These are phyloP conservation scores for Salix koriyanagi DNA, from an alignment of 345 rosid species.

Conservation along the genomic window DNA sequence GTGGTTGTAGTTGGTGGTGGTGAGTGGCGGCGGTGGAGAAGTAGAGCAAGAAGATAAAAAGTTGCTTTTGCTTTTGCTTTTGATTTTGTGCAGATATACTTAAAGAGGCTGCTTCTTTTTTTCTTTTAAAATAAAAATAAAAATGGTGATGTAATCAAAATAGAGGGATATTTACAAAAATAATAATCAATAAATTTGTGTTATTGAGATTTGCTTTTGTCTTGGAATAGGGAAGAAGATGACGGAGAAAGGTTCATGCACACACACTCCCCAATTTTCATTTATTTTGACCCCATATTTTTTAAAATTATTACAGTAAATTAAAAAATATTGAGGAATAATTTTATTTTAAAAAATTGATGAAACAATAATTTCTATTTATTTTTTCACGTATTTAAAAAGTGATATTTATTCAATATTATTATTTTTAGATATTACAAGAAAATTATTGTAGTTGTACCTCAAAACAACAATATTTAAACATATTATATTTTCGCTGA, in stretches of 20 bases:
- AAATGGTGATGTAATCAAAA: not conserved
- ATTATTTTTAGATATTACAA: too few species aligned
- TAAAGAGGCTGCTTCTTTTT: not conserved
- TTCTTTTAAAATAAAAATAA: not conserved
- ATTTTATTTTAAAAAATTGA: too few species aligned
- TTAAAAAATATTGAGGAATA: too few species aligned
- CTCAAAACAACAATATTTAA: too few species aligned
- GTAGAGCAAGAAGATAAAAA: not conserved
- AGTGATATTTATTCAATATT: too few species aligned
- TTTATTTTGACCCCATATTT: not conserved
- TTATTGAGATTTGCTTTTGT: not conserved
- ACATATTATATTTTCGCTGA: too few species aligned
- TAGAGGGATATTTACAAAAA: not conserved
- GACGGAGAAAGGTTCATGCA: slow-evolving; percentile 32
- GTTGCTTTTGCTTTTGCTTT: not conserved
- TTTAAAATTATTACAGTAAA: too few species aligned
- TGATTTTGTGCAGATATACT: not conserved
- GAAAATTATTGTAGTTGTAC: too few species aligned
- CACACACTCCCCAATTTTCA: slow-evolving; percentile 22
- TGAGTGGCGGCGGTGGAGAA: not conserved
- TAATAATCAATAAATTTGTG: not conserved
- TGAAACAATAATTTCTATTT: too few species aligned
- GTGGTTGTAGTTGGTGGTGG: not conserved
- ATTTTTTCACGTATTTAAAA: too few species aligned
- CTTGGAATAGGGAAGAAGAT: not conserved